These are phyloP conservation scores for Mucor irregularis DNA, from an alignment of 371 early-diverging fungal species.

Conservation along the genomic window DNA sequence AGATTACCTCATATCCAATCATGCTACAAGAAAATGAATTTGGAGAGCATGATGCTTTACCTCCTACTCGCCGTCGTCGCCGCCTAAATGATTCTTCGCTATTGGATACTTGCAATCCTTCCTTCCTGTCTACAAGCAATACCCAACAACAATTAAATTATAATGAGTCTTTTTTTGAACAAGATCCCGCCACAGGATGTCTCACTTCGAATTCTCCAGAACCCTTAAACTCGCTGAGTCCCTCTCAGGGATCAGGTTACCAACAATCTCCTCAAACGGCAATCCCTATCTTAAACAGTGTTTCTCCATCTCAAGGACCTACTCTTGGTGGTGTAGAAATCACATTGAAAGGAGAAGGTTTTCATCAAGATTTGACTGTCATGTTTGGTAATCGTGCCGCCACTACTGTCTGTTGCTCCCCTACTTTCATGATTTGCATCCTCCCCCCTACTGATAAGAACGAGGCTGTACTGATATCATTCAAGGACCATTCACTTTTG, in stretches of 20 bases:
- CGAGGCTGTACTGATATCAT: conserved; percentile 68
- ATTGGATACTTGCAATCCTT: background rate
- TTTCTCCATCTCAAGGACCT: conserved; percentile 72
- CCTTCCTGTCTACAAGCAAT: background rate
- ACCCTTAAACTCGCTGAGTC: too few species aligned
- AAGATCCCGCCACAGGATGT: too few species aligned
- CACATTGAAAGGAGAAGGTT: conserved; percentile 70
- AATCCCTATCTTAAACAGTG: conserved; percentile 32
- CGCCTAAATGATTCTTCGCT: background rate
- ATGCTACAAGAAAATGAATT: background rate
- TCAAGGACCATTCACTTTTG: conserved; percentile 52
- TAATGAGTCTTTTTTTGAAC: too few species aligned
- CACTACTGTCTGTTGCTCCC: conserved; percentile 53
- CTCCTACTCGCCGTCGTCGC: background rate
- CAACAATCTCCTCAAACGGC: too few species aligned
- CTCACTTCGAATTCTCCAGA: too few species aligned
- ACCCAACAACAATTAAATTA: too few species aligned
- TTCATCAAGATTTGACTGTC: conserved; percentile 54
- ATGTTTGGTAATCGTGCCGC: conserved; percentile 55
- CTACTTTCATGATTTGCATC: conserved; percentile 68
- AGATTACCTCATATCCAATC: background rate
- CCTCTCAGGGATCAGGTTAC: too few species aligned
- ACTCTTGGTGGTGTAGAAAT: conserved; percentile 75
- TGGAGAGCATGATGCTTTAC: background rate
- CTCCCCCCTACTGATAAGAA: conserved; percentile 70